Percentiles rank a stretch among this genome's conserved stretches.
Evolutionary conservation across 2,329 filamentous ascomycete genomes (phyloP).

Genomic region (Acrodontium crateriforme): DNA sequence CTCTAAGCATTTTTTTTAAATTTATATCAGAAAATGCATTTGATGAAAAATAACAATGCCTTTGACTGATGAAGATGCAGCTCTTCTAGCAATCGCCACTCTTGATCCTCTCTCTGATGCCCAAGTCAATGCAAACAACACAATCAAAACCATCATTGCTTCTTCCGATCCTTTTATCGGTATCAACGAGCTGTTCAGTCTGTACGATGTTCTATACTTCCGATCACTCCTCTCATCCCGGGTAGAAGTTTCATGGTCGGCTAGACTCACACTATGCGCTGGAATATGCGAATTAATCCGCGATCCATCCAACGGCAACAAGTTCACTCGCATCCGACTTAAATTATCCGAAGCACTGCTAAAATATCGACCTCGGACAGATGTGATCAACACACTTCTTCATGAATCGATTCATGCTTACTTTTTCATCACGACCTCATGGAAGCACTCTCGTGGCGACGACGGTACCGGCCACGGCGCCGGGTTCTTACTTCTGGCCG

Average conservation of each 20-base stretch:
- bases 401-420: slow-evolving; percentile 34
- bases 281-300: slow-evolving; percentile 32
- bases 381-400: slow-evolving; percentile 31
- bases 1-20: neutral
- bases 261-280: slow-evolving; percentile 31
- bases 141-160: slow-evolving; percentile 26
- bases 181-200: slow-evolving; percentile 26
- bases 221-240: slow-evolving; percentile 24
- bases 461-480: slow-evolving; percentile 29
- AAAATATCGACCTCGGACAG: slow-evolving; percentile 29
- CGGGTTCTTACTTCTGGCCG: slow-evolving; percentile 30
- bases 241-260: slow-evolving; percentile 32
- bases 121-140: slow-evolving; percentile 20
- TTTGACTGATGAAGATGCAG: slow-evolving; percentile 28
- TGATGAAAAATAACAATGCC: slow-evolving; percentile 22
- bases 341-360: slow-evolving; percentile 32
- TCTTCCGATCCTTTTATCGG: slow-evolving; percentile 26
- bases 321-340: slow-evolving; percentile 26
- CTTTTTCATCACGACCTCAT: slow-evolving; percentile 33
- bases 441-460: slow-evolving; percentile 28
- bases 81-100: slow-evolving; percentile 24
- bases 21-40: neutral
- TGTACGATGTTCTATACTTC: slow-evolving; percentile 32
- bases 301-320: slow-evolving; percentile 20
- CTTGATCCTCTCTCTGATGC: slow-evolving; percentile 21